Base-by-base conservation (phyloP, 1,139 yeast species). In the Suhomyces maxii region DNA sequence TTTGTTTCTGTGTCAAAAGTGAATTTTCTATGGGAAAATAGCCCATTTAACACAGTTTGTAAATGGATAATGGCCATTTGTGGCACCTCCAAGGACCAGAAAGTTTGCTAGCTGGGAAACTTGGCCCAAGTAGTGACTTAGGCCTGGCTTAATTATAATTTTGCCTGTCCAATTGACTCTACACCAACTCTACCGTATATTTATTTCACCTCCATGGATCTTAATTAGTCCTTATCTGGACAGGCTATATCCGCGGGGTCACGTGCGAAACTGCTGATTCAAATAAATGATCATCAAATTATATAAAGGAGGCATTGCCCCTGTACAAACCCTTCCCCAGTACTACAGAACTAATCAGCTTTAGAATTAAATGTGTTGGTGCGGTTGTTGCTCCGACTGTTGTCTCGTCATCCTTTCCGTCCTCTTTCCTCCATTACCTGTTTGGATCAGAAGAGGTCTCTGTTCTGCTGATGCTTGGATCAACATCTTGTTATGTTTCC, bases 391-490 rank as follows among this genome's bases (percentile, higher is more conserved):
- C 46, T 64, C 81, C 34, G 86, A 84, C 61, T 71, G 83, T 45
- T 60, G 80, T 9, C 75, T 85, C 36, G 83, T 83, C 26, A 63
- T 84, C 0, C 58, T 84, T 11, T 83, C 88, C 0, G 77, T 84
- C 26, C 60, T 84, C 42, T 76, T 83, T 65, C 90, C 91, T 1
- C 90, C 91, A 0, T 67, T 85, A 44, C 88, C 90, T 0, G 90
- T 85, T 23, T 79, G 84, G 78, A 75, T 84, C 49, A 80, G 86
- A 58, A 69, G 83, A 47, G 90, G 90, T 1, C 46, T 83, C 32
- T 83, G 88, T 53, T 76, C 87, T 3, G 67, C 73, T 35, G 89
- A 84, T 59, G 73, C 84, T 9, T 61, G 83, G 12, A 79, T 85
- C 50, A 84, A 84, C 59, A 69, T 84, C 36, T 63, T 79, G 37